These are phyloP conservation scores for Penicillium subrubescens DNA, from an alignment of 495 filamentous ascomycete genomes.

Conservation along the genomic window DNA sequence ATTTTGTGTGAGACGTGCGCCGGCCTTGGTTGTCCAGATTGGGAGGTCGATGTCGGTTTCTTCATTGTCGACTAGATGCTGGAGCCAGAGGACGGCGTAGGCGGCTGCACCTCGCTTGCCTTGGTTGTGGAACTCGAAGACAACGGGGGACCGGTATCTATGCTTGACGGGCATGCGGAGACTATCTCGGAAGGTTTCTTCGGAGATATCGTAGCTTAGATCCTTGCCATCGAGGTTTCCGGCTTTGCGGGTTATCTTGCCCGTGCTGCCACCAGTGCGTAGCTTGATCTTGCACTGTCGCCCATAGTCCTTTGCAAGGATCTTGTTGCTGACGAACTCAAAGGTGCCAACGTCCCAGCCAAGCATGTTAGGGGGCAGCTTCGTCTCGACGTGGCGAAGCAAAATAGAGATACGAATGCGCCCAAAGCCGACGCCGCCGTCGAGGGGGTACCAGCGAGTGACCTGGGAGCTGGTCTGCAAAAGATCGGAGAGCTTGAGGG, in stretches of 20 bases:
- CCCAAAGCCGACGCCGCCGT: conserved; percentile 76
- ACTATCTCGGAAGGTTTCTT: conserved; percentile 53
- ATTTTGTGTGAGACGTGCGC: conserved; percentile 80
- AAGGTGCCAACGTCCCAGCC: conserved; percentile 95
- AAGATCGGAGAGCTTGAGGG: conserved; percentile 82
- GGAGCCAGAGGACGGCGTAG: conserved; percentile 84
- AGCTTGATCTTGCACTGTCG: conserved; percentile 68
- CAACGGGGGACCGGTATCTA: conserved; percentile 82
- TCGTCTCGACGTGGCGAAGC: conserved; percentile 82
- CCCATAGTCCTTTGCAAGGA: conserved; percentile 60
- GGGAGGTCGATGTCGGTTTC: conserved; percentile 77
- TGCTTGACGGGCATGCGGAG: conserved; percentile 85
- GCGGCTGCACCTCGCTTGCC: conserved; percentile 69
- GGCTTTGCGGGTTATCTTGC: conserved; percentile 60
- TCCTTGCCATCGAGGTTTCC: conserved; percentile 63
- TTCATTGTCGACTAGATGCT: conserved; percentile 79
- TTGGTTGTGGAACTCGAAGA: conserved; percentile 78
- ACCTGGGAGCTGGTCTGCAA: conserved; percentile 84
- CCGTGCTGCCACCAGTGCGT: conserved; percentile 81
- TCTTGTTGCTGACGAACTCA: conserved; percentile 71
- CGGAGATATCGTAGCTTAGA: conserved; percentile 68
- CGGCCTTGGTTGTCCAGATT: conserved; percentile 78
- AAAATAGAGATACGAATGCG: conserved; percentile 87
- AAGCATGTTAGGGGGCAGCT: conserved; percentile 76
- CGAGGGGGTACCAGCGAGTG: conserved; percentile 67